These are phyloP conservation scores for Neospermospora avenae DNA, from an alignment of 2,329 filamentous ascomycete species.

Conservation along the genomic window DNA sequence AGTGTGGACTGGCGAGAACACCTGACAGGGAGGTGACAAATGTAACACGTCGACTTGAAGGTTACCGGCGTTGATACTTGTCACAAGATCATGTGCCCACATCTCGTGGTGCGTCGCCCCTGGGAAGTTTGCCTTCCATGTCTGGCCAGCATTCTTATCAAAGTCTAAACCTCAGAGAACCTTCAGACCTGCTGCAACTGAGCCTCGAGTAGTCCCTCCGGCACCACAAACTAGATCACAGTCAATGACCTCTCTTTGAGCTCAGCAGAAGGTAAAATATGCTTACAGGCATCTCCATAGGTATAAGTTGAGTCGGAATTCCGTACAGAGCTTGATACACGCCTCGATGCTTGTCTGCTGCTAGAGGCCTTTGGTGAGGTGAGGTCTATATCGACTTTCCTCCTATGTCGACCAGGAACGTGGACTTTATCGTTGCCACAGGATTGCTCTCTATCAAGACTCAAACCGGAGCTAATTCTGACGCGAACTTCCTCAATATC, in stretches of 20 bases:
- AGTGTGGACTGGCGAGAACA: conserved; percentile 69
- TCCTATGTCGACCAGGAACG: not conserved
- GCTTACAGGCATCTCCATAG: conserved; percentile 26
- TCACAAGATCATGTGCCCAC: conserved; percentile 48
- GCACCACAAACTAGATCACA: conserved; percentile 54
- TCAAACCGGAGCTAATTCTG: not conserved
- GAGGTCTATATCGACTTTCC: not conserved
- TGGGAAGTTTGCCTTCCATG: conserved; percentile 22
- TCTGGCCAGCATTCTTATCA: conserved; percentile 27
- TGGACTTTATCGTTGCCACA: not conserved
- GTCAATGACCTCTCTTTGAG: not conserved
- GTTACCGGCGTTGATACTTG: conserved; percentile 1
- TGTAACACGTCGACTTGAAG: conserved; percentile 64
- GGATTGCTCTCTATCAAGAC: not conserved
- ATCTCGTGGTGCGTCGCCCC: conserved; percentile 32
- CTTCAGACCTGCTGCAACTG: conserved; percentile 53
- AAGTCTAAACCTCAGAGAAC: conserved; percentile 62
- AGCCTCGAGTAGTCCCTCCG: conserved; percentile 66
- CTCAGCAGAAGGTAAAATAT: too few relatives aligned
- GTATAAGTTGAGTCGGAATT: conserved; percentile 20
- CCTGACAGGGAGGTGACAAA: conserved; percentile 73
- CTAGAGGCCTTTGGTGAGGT: not conserved
- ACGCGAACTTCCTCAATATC: not conserved
- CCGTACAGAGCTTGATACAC: too few relatives aligned
- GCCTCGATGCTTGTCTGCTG: not conserved